Conservation (phyloP, 176 grass and related monocot genomes). For the Aegilops speltoides region DNA sequence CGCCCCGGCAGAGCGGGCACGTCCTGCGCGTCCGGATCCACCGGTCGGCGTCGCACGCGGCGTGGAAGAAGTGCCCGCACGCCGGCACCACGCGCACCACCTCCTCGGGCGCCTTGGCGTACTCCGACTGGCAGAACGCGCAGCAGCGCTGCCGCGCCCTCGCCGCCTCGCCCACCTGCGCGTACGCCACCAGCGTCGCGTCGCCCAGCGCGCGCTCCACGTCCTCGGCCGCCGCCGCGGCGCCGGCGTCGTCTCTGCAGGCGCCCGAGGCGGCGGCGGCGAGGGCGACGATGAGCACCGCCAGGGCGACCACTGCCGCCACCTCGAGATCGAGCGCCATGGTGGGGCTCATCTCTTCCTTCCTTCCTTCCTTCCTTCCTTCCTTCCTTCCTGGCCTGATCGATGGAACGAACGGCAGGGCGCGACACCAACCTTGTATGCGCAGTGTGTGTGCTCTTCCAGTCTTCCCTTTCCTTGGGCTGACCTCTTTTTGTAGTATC, state of each 20-base stretch:
- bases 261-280: slow-evolving; percentile 2
- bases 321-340: not conserved
- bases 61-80: slow-evolving; percentile 53
- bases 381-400: no score
- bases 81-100: slow-evolving; percentile 39
- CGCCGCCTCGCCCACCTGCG: not conserved
- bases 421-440: no score
- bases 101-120: not conserved
- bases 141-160: not conserved
- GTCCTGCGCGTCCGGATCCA: slow-evolving; percentile 35
- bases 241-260: not conserved
- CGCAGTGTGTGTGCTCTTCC: not conserved
- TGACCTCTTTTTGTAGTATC: no score
- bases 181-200: slow-evolving; percentile 9
- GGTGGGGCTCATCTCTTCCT: not conserved
- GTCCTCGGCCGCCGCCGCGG: not conserved
- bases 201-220: slow-evolving; percentile 29
- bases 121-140: slow-evolving; percentile 30
- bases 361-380: no score
- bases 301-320: not conserved
- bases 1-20: slow-evolving; percentile 29
- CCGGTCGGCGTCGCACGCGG: slow-evolving; percentile 20
- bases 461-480: no score
- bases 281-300: slow-evolving; percentile 33
- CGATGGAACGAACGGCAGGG: not conserved